Conservation (phyloP, 2,329 filamentous ascomycete genomes). For the Monilinia aucupariae region DNA sequence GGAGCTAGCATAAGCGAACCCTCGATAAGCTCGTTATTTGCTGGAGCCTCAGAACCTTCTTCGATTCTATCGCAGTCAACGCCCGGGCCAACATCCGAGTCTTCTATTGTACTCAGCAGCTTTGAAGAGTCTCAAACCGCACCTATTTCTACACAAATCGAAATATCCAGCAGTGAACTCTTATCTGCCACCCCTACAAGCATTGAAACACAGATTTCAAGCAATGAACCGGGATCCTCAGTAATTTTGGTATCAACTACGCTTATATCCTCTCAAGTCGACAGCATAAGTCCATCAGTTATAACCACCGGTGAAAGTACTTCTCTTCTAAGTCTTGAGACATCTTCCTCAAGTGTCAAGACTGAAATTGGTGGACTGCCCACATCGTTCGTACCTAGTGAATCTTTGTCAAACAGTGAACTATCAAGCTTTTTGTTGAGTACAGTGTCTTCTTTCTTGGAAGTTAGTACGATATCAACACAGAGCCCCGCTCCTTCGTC, state of each 20-base stretch:
- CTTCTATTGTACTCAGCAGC: neutral
- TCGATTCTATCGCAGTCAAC: neutral
- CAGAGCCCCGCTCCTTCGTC: neutral
- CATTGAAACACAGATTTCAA: neutral
- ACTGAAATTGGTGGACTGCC: neutral
- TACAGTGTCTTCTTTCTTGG: neutral
- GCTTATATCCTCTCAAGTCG: neutral
- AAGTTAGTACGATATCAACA: neutral
- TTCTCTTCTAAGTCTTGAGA: neutral
- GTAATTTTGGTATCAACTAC: neutral
- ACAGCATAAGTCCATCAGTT: neutral
- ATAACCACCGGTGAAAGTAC: neutral
- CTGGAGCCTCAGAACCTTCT: neutral
- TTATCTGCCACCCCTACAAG: neutral
- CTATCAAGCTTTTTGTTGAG: neutral
- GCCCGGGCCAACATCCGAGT: neutral
- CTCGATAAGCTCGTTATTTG: neutral
- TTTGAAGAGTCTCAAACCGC: neutral
- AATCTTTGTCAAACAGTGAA: neutral
- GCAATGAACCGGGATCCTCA: neutral
- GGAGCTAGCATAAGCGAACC: neutral
- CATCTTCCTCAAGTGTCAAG: neutral
- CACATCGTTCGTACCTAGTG: neutral
- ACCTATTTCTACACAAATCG: neutral
- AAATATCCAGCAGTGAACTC: neutral